phyloP scores from a whole-genome alignment of 495 filamentous ascomycete genomes.

The Penicillium arizonense region DNA sequence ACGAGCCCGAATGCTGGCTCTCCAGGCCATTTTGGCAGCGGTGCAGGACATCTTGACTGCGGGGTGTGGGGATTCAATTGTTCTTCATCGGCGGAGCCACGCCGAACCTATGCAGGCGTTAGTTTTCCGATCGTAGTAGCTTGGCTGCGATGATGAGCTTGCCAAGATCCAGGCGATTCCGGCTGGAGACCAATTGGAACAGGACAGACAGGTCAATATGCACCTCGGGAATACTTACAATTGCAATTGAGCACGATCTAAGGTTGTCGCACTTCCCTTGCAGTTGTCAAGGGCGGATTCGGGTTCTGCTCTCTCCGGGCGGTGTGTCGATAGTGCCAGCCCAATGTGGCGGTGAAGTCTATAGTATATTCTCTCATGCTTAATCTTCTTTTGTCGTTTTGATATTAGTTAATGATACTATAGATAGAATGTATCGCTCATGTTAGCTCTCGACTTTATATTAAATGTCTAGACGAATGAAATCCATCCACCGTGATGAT shows the following conservation, averaged over 20 bases:
- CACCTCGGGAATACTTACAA: background rate
- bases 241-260: slow-evolving; percentile 9
- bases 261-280: slow-evolving; percentile 7
- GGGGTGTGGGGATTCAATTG: slow-evolving; percentile 14
- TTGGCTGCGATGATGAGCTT: background rate
- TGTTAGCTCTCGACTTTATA: no score
- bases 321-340: background rate
- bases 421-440: no score
- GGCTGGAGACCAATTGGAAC: background rate
- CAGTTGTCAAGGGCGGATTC: slow-evolving; percentile 6
- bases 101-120: slow-evolving; percentile 16
- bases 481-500: background rate
- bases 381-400: background rate
- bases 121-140: slow-evolving; percentile 9
- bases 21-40: slow-evolving; percentile 28
- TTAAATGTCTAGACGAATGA: background rate
- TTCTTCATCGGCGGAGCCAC: slow-evolving; percentile 14
- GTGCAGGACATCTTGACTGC: slow-evolving; percentile 24
- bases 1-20: slow-evolving; percentile 29
- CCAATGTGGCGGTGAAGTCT: background rate
- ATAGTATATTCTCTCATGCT: background rate
- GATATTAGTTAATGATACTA: no score
- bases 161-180: background rate
- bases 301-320: slow-evolving; percentile 10
- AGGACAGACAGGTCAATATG: background rate